These are phyloP conservation scores for Spathaspora jeffriesii DNA, from an alignment of 1,139 yeast species.

Conservation along the genomic window DNA sequence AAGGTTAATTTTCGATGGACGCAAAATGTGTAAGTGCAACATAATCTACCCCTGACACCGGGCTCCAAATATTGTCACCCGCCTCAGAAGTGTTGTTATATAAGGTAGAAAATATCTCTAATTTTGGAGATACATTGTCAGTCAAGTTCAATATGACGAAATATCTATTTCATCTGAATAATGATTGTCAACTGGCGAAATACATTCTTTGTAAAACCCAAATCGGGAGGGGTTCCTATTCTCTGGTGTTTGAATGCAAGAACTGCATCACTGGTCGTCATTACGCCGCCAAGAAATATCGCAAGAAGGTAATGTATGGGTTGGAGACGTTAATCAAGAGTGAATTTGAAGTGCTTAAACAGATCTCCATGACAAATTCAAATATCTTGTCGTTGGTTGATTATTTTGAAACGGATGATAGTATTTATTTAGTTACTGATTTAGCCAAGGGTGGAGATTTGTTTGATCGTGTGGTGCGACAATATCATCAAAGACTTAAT, in stretches of 20 bases:
- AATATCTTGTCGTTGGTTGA: constrained; percentile 62
- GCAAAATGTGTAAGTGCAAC: neutral
- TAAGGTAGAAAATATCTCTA: neutral
- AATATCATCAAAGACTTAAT: constrained; percentile 20
- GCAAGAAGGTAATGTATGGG: constrained; percentile 34
- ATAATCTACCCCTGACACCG: neutral
- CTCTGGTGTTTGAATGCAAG: constrained; percentile 41
- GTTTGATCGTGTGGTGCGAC: constrained; percentile 53
- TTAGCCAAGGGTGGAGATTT: constrained; percentile 72
- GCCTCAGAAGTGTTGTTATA: neutral
- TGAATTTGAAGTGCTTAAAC: constrained; percentile 55
- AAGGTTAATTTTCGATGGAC: neutral
- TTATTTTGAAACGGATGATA: constrained; percentile 65
- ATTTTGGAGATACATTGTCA: neutral
- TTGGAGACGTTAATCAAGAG: constrained; percentile 43
- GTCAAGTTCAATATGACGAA: neutral
- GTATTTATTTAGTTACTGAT: constrained; percentile 64
- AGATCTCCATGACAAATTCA: constrained; percentile 46
- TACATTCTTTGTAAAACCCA: constrained; percentile 30
- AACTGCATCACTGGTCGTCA: constrained; percentile 29
- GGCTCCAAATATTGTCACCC: neutral
- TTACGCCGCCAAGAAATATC: constrained; percentile 41
- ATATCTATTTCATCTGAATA: neutral
- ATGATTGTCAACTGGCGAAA: constrained; percentile 17
- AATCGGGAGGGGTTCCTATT: constrained; percentile 41